phyloP scores from a whole-genome alignment of 768 basidiomycete species.

The Leccinum rimulosum region DNA sequence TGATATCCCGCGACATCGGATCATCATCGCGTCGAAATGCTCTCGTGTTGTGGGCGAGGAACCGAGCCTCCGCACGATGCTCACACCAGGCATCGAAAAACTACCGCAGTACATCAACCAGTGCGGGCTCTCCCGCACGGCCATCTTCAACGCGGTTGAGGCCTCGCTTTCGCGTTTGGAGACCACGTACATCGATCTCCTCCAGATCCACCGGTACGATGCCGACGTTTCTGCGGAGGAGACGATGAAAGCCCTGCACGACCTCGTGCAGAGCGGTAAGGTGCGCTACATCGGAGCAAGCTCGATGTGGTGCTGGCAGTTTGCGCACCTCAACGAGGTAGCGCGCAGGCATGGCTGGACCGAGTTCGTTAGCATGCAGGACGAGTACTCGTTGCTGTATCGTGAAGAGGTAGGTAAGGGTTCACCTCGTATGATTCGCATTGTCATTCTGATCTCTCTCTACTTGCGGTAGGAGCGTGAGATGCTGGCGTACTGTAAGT shows the following conservation, averaged over 20 bases:
- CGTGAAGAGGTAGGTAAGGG: constrained; percentile 38
- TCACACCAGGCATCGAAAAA: not conserved
- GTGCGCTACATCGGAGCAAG: constrained; percentile 52
- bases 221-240: constrained; percentile 36
- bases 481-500: no score
- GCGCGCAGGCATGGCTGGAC: constrained; percentile 48
- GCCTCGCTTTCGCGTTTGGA: constrained; percentile 37
- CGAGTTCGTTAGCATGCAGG: constrained; percentile 55
- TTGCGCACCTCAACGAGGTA: constrained; percentile 41
- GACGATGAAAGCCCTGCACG: constrained; percentile 51
- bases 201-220: constrained; percentile 48
- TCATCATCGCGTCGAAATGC: constrained; percentile 34
- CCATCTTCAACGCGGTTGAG: constrained; percentile 38
- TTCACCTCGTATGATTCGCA: no score
- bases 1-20: constrained; percentile 31
- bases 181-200: constrained; percentile 39
- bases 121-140: constrained; percentile 32
- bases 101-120: constrained; percentile 31
- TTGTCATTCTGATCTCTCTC: not conserved
- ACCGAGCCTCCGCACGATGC: not conserved
- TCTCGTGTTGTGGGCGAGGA: constrained; percentile 13
- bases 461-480: constrained; percentile 36
- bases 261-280: constrained; percentile 46
- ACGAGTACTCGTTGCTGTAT: constrained; percentile 51
- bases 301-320: constrained; percentile 45